Percentiles rank a stretch among this genome's conserved stretches.
phyloP scores from a whole-genome alignment of 2,329 filamentous ascomycete genomes.

The Parafenestella ontariensis region DNA sequence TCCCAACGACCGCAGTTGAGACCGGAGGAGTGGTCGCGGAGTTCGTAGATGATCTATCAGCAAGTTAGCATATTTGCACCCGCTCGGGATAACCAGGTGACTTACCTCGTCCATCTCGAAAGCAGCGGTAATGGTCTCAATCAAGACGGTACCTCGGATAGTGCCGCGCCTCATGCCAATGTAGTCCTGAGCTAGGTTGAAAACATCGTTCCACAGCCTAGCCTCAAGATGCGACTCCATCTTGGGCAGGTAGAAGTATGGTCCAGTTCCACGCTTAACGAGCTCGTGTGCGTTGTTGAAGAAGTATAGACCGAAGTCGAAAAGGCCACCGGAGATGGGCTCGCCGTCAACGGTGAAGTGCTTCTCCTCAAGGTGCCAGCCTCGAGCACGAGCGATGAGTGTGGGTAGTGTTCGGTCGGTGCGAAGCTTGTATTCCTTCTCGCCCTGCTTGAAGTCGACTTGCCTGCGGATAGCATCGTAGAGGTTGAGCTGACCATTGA shows the following conservation, averaged over 20 bases:
- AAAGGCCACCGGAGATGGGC: constrained; percentile 88
- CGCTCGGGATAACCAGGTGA: background rate
- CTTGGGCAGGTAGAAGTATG: constrained; percentile 98
- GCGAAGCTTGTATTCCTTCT: constrained; percentile 96
- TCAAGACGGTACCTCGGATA: constrained; percentile 92
- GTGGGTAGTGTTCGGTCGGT: constrained; percentile 88
- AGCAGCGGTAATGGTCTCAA: constrained; percentile 96
- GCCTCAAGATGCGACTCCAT: constrained; percentile 98
- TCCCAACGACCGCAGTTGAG: constrained; percentile 99
- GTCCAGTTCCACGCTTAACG: constrained; percentile 81
- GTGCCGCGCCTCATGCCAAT: constrained; percentile 88
- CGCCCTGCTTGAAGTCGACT: constrained; percentile 94
- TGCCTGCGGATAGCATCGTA: constrained; percentile 94
- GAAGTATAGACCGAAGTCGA: constrained; percentile 99
- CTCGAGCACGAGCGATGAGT: constrained; percentile 90
- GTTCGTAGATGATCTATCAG: constrained; percentile 89
- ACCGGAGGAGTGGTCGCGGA: constrained; percentile 93
- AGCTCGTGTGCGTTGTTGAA: constrained; percentile 96
- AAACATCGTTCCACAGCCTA: constrained; percentile 96
- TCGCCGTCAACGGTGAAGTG: constrained; percentile 95
- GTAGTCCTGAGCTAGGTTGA: constrained; percentile 95
- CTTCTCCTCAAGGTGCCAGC: constrained; percentile 99
- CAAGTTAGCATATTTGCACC: constrained; percentile 15
- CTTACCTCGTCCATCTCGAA: constrained; percentile 96
- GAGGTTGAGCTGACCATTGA: constrained; percentile 96